A percentile compares a stretch with the other conserved stretches of the same genome.
Evolutionary conservation across 371 early-diverging fungal species (phyloP).

Genomic region (Mortierella sp.): DNA sequence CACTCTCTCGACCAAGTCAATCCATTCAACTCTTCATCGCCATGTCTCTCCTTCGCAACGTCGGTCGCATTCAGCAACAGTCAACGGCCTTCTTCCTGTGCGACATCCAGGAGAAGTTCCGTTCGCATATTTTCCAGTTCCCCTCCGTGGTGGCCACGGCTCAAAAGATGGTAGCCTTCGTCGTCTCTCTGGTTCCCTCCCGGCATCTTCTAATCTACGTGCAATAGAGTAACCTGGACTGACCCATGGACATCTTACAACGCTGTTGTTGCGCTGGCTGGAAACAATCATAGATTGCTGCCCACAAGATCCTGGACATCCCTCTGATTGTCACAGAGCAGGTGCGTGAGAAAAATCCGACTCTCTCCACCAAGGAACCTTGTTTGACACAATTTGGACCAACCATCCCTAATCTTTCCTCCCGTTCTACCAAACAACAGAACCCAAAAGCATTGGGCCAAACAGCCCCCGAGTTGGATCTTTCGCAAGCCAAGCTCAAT

Average conservation of each 20-base stretch:
- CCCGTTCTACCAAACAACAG: conserved; percentile 40
- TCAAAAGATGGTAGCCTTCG: conserved; percentile 80
- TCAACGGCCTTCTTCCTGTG: conserved; percentile 92
- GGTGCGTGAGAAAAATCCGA: conserved; percentile 62
- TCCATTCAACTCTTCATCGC: conserved; percentile 2
- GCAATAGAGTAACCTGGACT: no score
- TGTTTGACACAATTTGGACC: conserved; percentile 1
- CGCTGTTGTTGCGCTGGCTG: neutral
- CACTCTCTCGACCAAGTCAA: neutral
- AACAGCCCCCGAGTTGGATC: conserved; percentile 85
- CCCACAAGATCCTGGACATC: conserved; percentile 77
- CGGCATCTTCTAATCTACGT: no score
- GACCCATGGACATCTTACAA: neutral
- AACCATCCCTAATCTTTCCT: neutral
- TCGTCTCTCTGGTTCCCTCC: no score
- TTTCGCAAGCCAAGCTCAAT: conserved; percentile 65
- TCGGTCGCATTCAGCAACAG: conserved; percentile 59
- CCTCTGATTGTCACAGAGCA: conserved; percentile 95
- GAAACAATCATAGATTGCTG: conserved; percentile 60
- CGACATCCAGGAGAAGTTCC: conserved; percentile 93
- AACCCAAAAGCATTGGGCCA: conserved; percentile 80
- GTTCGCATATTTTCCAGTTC: conserved; percentile 81
- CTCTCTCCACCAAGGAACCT: neutral
- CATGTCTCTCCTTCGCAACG: conserved; percentile 44
- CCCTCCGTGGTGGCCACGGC: conserved; percentile 87